These are phyloP conservation scores for Emericellopsis cladophorae DNA, from an alignment of 2,329 filamentous ascomycete genomes.

Conservation along the genomic window DNA sequence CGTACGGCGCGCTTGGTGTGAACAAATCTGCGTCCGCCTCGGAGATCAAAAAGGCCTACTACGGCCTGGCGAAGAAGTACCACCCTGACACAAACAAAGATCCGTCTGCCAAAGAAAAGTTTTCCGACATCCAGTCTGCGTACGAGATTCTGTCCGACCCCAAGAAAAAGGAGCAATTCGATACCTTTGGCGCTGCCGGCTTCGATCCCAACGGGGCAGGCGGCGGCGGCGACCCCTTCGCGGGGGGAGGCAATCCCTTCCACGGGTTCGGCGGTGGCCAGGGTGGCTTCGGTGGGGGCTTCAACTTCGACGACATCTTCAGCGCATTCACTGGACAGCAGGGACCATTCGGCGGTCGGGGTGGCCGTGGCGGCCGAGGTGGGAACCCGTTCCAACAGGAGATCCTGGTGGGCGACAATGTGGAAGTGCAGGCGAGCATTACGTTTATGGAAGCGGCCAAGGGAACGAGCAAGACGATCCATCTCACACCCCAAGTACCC, in stretches of 20 bases:
- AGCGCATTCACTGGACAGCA: constrained; percentile 61
- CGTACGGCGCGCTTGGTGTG: constrained; percentile 80
- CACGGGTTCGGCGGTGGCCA: constrained; percentile 37
- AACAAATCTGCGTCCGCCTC: constrained; percentile 64
- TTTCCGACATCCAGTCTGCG: constrained; percentile 81
- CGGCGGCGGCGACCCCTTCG: constrained; percentile 46
- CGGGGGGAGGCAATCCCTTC: constrained; percentile 53
- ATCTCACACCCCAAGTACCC: constrained; percentile 65
- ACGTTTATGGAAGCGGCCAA: constrained; percentile 95
- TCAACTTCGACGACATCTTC: constrained; percentile 96
- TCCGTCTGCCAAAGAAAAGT: constrained; percentile 82
- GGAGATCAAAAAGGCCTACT: constrained; percentile 98
- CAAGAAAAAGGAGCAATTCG: constrained; percentile 84
- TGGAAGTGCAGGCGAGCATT: constrained; percentile 86
- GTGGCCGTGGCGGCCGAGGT: constrained; percentile 33
- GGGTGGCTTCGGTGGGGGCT: constrained; percentile 60
- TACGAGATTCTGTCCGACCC: constrained; percentile 91
- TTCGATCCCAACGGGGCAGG: constrained; percentile 68
- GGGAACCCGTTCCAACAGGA: constrained; percentile 64
- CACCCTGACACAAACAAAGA: constrained; percentile 99
- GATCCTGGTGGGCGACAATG: constrained; percentile 85
- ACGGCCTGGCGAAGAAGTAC: constrained; percentile 92
- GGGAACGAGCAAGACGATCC: constrained; percentile 78
- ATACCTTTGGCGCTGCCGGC: constrained; percentile 77
- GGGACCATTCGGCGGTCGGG: constrained; percentile 41